Evolutionary conservation across 441 rosid genomes (phyloP).

Genomic region (Bruguiera hainesii): DNA sequence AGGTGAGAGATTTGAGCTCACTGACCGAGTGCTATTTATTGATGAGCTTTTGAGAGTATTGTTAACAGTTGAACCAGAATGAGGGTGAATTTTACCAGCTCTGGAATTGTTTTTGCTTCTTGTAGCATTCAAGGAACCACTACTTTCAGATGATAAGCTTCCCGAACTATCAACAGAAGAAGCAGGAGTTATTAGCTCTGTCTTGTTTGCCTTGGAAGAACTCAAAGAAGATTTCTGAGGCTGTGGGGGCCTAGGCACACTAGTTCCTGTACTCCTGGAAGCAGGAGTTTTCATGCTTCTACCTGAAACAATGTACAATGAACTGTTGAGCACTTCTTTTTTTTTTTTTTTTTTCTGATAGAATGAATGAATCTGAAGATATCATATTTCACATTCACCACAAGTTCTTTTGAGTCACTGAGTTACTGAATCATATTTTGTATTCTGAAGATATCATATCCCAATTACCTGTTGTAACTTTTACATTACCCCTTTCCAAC

Average conservation of each 20-base stretch:
- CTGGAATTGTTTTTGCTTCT: slow-evolving; percentile 39
- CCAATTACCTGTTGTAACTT: slow-evolving; percentile 28
- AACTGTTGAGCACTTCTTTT: slow-evolving; percentile 10
- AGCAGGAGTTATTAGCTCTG: slow-evolving; percentile 48
- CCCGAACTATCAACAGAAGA: slow-evolving; percentile 64
- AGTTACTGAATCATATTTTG: neutral
- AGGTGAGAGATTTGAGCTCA: slow-evolving; percentile 37
- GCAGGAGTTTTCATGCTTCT: slow-evolving; percentile 43
- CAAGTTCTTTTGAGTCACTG: slow-evolving; percentile 28
- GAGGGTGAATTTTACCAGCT: slow-evolving; percentile 25
- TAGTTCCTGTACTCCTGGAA: slow-evolving; percentile 35
- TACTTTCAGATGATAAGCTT: slow-evolving; percentile 50
- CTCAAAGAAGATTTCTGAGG: slow-evolving; percentile 42
- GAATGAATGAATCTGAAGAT: slow-evolving; percentile 13
- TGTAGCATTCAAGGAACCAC: slow-evolving; percentile 27
- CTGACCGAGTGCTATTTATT: slow-evolving; percentile 38
- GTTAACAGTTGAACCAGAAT: slow-evolving; percentile 31
- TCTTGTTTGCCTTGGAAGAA: slow-evolving; percentile 50
- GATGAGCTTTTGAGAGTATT: slow-evolving; percentile 30
- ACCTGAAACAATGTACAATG: slow-evolving; percentile 36
- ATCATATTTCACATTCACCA: slow-evolving; percentile 30
- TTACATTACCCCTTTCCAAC: slow-evolving; percentile 48
- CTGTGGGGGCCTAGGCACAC: slow-evolving; percentile 42
- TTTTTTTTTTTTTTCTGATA: neutral
- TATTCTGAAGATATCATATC: slow-evolving; percentile 1